Base-by-base conservation (phyloP, 345 rosid genomes). In the Anacardium occidentale region DNA sequence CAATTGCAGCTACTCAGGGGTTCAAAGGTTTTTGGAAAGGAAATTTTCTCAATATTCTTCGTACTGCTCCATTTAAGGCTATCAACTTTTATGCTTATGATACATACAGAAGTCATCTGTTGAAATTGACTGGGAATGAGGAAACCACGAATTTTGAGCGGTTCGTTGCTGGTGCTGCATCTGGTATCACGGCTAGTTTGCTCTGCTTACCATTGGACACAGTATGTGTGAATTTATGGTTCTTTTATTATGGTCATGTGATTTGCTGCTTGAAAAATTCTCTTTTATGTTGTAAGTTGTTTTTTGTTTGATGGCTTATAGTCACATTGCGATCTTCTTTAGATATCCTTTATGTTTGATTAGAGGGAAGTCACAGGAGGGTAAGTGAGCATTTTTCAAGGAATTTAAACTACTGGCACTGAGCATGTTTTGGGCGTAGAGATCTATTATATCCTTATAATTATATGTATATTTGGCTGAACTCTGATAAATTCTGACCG, bases 131-230 rank as follows among this genome's bases (percentile, higher is more conserved):
- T 60, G 81, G 89, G 62, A 94, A 88, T 54, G 85, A 90, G 73
- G 97, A 91, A 80, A 75, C 87, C 5, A 86, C 97, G 1, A 91
- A 94, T 72, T 86, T 90, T 60, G 93, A 94, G 85, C 84, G 98
- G 84, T 90, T 94, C 20, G 67, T 92, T 74, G 94, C 98, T 44
- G 97, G 98, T 64, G 98, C 97, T 70, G 88, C 94, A 0, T 96
- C 98, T 75, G 98, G 97, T 80, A 83, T 94, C 62, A 94, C 98
- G 66, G 98, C 98, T 47, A 83, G 87, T 74, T 79, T 89, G 61
- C 88, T 94, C 69, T 91, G 98, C 87, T 85, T 91, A 78, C 98
- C 98, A 1, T 83, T 94, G 82, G 98, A 94, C 77, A 94, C 97
- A 13, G 98, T 94, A 91, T 2, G 92, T 82, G n/a, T 45, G 48